A percentile compares a stretch with the other conserved stretches of the same genome.
phyloP scores from a whole-genome alignment of 495 filamentous ascomycete species.

The Aspergillus bridgeri region DNA sequence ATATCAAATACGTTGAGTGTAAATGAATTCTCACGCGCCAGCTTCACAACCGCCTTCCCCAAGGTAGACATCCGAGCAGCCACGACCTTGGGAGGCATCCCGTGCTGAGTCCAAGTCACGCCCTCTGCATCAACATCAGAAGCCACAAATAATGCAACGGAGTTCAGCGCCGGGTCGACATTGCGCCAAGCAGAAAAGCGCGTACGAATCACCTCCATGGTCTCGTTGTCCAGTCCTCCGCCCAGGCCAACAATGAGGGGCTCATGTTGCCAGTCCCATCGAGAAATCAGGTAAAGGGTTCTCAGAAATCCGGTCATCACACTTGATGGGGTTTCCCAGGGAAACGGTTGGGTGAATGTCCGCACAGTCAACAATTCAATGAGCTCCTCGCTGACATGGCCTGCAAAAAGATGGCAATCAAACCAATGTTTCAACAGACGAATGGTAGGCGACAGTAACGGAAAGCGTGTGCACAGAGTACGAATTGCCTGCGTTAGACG shows the following conservation, averaged over 20 bases:
- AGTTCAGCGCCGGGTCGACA: slow-evolving; percentile 85
- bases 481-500: slow-evolving; percentile 77
- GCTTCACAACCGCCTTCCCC: slow-evolving; percentile 64
- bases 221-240: slow-evolving; percentile 50
- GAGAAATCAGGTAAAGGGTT: slow-evolving; percentile 69
- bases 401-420: slow-evolving; percentile 70
- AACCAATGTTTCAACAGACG: slow-evolving; percentile 93
- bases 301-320: slow-evolving; percentile 79
- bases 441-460: slow-evolving; percentile 76
- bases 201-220: slow-evolving; percentile 58
- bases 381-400: slow-evolving; percentile 72
- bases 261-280: slow-evolving; percentile 87
- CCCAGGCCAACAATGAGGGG: slow-evolving; percentile 74
- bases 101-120: slow-evolving; percentile 70
- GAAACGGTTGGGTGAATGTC: slow-evolving; percentile 76
- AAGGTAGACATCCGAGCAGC: slow-evolving; percentile 79
- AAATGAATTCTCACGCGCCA: slow-evolving; percentile 54
- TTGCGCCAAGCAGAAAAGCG: slow-evolving; percentile 73
- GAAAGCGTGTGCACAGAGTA: slow-evolving; percentile 75
- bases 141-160: slow-evolving; percentile 74
- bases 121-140: slow-evolving; percentile 75
- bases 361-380: slow-evolving; percentile 76
- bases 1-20: slow-evolving; percentile 57
- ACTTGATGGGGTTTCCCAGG: slow-evolving; percentile 75
- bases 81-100: slow-evolving; percentile 71